Conservation (phyloP, 2,329 filamentous ascomycete genomes). For the Grosmannia huntii region DNA sequence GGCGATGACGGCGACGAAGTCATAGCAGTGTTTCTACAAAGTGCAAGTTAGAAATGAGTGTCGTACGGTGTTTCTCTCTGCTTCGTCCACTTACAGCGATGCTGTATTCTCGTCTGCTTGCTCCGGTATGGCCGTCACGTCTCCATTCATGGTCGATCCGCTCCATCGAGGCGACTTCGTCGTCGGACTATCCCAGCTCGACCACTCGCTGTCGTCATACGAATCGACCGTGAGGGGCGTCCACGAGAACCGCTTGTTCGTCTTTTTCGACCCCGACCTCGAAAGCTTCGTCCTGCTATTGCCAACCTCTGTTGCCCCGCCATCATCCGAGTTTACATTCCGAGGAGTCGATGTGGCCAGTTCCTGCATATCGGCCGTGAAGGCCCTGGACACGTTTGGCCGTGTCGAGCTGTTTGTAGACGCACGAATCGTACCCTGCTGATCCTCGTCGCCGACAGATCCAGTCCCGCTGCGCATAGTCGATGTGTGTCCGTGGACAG, state of each 20-base stretch:
- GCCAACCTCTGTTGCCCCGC: background rate
- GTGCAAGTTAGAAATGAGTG: background rate
- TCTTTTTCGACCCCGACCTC: slow-evolving; percentile 22
- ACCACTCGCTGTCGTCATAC: slow-evolving; percentile 50
- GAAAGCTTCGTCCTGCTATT: background rate
- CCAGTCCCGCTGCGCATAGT: slow-evolving; percentile 16
- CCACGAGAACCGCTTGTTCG: slow-evolving; percentile 46
- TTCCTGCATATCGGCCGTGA: slow-evolving; percentile 19
- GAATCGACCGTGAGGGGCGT: slow-evolving; percentile 43
- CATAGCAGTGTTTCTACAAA: slow-evolving; percentile 3
- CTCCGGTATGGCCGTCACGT: slow-evolving; percentile 33
- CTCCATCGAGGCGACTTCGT: slow-evolving; percentile 43
- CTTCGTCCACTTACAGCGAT: slow-evolving; percentile 30
- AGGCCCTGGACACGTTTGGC: slow-evolving; percentile 28
- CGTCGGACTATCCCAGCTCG: slow-evolving; percentile 48
- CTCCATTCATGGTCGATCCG: slow-evolving; percentile 42
- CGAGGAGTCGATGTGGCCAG: slow-evolving; percentile 14
- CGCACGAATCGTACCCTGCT: slow-evolving; percentile 34
- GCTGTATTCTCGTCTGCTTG: slow-evolving; percentile 31
- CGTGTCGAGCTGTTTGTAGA: slow-evolving; percentile 22
- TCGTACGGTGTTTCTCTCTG: background rate
- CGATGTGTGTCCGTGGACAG: slow-evolving; percentile 40
- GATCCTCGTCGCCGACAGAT: slow-evolving; percentile 9
- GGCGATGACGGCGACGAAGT: slow-evolving; percentile 8
- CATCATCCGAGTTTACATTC: background rate